Conservation (phyloP, 148 eudicot genomes). For the Chenopodium suecicum region DNA sequence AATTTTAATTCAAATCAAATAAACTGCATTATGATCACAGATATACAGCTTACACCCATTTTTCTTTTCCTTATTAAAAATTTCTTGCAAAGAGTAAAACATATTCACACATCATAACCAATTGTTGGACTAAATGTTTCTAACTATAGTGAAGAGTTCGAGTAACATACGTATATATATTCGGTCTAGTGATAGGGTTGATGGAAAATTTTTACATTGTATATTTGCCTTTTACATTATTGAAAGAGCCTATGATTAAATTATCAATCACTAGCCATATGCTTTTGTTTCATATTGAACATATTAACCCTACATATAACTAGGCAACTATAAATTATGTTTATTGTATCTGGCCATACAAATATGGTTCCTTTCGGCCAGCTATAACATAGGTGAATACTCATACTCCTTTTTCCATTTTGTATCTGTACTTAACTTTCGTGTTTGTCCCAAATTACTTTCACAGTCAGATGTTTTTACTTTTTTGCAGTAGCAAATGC, state of each 20-base stretch:
- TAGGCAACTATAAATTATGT: neutral
- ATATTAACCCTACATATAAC: too few relatives aligned
- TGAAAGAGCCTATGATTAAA: neutral
- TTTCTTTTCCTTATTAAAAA: too few relatives aligned
- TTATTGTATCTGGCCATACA: neutral
- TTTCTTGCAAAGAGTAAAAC: neutral
- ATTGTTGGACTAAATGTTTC: neutral
- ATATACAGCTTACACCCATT: neutral
- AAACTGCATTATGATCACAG: neutral
- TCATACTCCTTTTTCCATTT: too few relatives aligned
- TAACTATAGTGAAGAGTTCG: neutral
- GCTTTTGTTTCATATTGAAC: neutral
- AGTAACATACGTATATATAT: neutral
- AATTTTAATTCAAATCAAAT: neutral
- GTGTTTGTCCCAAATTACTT: too few relatives aligned
- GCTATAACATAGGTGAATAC: neutral
- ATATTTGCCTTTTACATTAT: neutral
- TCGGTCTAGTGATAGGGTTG: neutral
- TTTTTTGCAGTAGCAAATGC: neutral
- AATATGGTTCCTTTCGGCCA: neutral
- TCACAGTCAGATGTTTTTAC: neutral
- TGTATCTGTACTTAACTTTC: too few relatives aligned
- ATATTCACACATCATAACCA: neutral
- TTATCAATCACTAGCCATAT: neutral
- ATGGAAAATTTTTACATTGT: neutral